Evolutionary conservation across 2,329 filamentous ascomycete species (phyloP).

Genomic region (Diaporthe velutina): DNA sequence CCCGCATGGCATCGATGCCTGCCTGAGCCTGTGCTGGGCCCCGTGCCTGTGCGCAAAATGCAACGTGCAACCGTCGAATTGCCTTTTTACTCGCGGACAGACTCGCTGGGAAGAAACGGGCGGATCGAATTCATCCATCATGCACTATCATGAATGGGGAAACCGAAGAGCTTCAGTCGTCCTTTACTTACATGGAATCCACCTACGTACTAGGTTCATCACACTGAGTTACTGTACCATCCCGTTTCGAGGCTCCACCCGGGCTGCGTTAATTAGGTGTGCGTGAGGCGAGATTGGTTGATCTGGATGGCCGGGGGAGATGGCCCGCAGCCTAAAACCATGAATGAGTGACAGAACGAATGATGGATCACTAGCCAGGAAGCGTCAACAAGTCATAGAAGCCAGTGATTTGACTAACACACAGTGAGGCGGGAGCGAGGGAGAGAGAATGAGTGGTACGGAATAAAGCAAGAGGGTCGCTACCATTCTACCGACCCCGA

Average conservation of each 20-base stretch:
- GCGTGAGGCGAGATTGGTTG: conserved; percentile 19
- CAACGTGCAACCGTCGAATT: conserved; percentile 18
- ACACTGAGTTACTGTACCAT: conserved; percentile 17
- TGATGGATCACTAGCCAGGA: not conserved
- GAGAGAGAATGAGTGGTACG: conserved; percentile 2
- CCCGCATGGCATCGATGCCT: not conserved
- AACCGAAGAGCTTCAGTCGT: not conserved
- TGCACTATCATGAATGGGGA: conserved; percentile 16
- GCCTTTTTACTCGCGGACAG: not conserved
- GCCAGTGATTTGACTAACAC: not conserved
- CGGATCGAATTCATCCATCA: conserved; percentile 6
- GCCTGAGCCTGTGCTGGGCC: not conserved
- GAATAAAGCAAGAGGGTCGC: conserved; percentile 13
- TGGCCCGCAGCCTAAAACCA: conserved; percentile 24
- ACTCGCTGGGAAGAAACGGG: not conserved
- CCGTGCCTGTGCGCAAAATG: not conserved
- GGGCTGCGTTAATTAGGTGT: conserved; percentile 1
- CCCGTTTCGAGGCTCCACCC: conserved; percentile 22
- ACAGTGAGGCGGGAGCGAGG: not conserved
- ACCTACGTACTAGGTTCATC: not conserved
- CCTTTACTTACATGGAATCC: not conserved
- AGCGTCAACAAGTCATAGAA: not conserved
- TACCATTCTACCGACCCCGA: conserved; percentile 7
- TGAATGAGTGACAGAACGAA: not conserved
- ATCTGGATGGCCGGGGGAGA: conserved; percentile 12